Conservation (phyloP, 208 protist genomes). For the Naegleria gruberi region DNA sequence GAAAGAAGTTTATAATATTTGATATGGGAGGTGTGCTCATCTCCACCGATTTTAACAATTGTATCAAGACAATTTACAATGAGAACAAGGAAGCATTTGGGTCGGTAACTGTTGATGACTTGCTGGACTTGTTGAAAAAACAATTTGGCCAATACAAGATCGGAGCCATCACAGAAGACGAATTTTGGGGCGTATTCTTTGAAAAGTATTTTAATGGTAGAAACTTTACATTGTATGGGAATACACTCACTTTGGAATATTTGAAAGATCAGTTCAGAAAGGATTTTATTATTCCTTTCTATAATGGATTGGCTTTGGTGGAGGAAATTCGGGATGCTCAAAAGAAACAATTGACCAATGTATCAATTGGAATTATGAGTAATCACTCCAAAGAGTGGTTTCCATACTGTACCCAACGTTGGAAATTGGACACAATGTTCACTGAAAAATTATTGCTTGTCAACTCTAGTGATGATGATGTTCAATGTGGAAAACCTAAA, state of each 20-base stretch:
- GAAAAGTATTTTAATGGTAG: background rate
- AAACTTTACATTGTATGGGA: background rate
- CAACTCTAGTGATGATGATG: background rate
- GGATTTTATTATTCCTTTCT: background rate
- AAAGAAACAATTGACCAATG: background rate
- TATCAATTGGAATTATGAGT: background rate
- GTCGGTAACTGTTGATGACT: background rate
- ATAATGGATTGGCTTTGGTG: background rate
- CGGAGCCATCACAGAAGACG: background rate
- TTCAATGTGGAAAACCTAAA: background rate
- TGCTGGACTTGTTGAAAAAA: background rate
- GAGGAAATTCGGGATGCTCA: background rate
- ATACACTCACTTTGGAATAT: background rate
- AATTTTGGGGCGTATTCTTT: background rate
- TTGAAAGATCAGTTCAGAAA: background rate
- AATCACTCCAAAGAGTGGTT: conserved; percentile 6
- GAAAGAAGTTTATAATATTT: background rate
- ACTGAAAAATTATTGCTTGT: background rate
- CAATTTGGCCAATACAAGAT: background rate
- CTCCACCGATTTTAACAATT: background rate
- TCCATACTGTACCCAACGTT: background rate
- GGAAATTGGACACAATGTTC: background rate
- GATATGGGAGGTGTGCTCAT: background rate
- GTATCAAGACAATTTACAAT: background rate
- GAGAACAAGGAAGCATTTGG: background rate